Evolutionary conservation across 1,139 yeast species (phyloP), one percentile per base, ranked within the genome.

Genomic region (Blastobotrys niveus): DNA sequence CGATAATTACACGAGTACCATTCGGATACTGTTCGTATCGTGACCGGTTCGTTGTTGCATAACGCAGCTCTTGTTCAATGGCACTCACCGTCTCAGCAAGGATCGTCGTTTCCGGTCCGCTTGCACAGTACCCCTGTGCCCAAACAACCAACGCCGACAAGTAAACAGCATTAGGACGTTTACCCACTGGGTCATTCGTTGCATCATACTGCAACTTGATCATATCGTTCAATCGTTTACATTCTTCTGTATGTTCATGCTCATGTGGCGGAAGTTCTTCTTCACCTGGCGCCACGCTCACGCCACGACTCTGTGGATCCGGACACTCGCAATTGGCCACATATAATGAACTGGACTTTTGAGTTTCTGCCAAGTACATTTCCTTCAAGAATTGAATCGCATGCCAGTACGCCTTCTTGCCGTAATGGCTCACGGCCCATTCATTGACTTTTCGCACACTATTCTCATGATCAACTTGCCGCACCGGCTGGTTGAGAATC

Each of bases 401-500:
- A 42, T 58, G 60, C 58, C 60, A 56, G 32, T 51, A 43, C 4
- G 60, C 55, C 41, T 50, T 57, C 33, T 48, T 48, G 12, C 60
- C 59, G 21, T 47, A 47, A 4, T 40, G 49, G 21, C 46, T 47
- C 15, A 43, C 42, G 12, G 51, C 52, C 52, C 53, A 51, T 27
- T 49, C 52, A 22, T 46, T 50, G 26, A 51, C 39, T 32, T 47
- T 44, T 3, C 51, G 45, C 3, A 45, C 48, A 29, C 50, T 43
- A 34, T 47, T 48, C 27, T 50, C 53, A 22, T 47, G 48, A 38
- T 48, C 53, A 8, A 46, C 43, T 20, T 47, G 45, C 14, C 54
- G 45, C 1, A 87, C 83, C 43, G 71, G 73, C 24, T 84, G 93
- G 60, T 84, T 85, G 79, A 84, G 82, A 53, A 87, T 74, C 58